A percentile compares a stretch with the other conserved stretches of the same genome.
Conservation (phyloP, 1,284 basidiomycete species). For the Malassezia furfur region DNA sequence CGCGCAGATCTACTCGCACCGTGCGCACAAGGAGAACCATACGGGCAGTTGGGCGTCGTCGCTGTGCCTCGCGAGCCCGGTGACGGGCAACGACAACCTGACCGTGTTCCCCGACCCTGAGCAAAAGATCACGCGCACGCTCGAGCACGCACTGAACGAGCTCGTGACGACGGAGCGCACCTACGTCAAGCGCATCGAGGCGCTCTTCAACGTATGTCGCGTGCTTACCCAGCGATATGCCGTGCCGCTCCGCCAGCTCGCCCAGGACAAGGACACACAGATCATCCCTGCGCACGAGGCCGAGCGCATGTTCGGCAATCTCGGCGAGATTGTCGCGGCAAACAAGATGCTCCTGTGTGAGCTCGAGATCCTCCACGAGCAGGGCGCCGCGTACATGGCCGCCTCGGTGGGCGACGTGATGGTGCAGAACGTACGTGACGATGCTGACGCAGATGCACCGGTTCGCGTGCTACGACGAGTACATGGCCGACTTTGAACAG, state of each 20-base stretch:
- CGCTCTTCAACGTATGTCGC: conserved; percentile 20
- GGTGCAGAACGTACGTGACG: conserved; percentile 57
- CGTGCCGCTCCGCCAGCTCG: conserved; percentile 75
- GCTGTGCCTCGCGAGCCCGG: conserved; percentile 8
- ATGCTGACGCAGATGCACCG: conserved; percentile 28
- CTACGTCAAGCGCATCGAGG: conserved; percentile 41
- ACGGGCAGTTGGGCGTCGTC: background rate
- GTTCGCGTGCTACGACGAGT: conserved; percentile 82
- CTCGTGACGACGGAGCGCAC: conserved; percentile 44
- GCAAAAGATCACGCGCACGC: conserved; percentile 1
- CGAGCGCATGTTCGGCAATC: conserved; percentile 83
- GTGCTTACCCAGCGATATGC: conserved; percentile 56
- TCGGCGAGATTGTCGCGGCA: conserved; percentile 75
- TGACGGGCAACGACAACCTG: conserved; percentile 1
- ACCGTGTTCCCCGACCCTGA: conserved; percentile 1
- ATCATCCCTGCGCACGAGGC: conserved; percentile 83
- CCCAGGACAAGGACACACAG: conserved; percentile 69
- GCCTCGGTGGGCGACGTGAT: conserved; percentile 72
- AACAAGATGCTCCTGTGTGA: conserved; percentile 78
- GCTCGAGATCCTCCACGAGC: conserved; percentile 56
- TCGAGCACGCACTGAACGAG: conserved; percentile 22
- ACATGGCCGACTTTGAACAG: conserved; percentile 84
- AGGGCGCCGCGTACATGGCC: conserved; percentile 55
- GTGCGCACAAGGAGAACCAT: background rate
- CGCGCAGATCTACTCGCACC: conserved; percentile 5